Evolutionary conservation across 2,329 filamentous ascomycete species (phyloP).

Genomic region (Microascus cirrosus): DNA sequence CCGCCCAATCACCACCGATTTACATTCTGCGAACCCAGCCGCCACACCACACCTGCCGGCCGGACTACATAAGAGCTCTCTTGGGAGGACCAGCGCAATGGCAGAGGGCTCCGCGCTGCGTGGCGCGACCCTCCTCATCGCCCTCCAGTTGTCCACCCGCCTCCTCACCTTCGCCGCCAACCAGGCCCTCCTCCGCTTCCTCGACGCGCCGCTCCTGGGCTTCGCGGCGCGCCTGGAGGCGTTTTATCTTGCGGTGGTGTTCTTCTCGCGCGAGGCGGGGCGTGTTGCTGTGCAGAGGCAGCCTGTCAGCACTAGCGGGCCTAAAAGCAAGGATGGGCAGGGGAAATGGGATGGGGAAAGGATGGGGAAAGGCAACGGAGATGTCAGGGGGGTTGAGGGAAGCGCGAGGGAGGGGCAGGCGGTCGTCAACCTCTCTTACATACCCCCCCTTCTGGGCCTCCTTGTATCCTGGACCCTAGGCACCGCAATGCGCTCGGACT

Average conservation of each 20-base stretch:
- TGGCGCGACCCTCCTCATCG: constrained; percentile 75
- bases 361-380: neutral
- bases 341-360: neutral
- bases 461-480: constrained; percentile 54
- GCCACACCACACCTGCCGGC: too few species aligned
- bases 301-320: constrained; percentile 3
- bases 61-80: too few species aligned
- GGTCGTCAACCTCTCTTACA: constrained; percentile 78
- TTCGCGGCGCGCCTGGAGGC: constrained; percentile 85
- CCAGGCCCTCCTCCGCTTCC: constrained; percentile 76
- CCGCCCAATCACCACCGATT: too few species aligned
- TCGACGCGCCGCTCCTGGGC: constrained; percentile 77
- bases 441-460: constrained; percentile 60
- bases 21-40: too few species aligned
- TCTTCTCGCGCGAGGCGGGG: constrained; percentile 85
- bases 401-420: constrained; percentile 46
- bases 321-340: neutral
- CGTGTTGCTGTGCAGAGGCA: constrained; percentile 86
- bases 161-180: constrained; percentile 85
- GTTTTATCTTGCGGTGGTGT: constrained; percentile 85
- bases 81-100: too few species aligned
- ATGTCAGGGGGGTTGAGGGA: neutral
- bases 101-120: constrained; percentile 33
- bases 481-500: constrained; percentile 47
- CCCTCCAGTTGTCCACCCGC: constrained; percentile 79